Evolutionary conservation across 345 rosid species (phyloP), one percentile per base, ranked within the genome.

Genomic region (Lumnitzera racemosa): DNA sequence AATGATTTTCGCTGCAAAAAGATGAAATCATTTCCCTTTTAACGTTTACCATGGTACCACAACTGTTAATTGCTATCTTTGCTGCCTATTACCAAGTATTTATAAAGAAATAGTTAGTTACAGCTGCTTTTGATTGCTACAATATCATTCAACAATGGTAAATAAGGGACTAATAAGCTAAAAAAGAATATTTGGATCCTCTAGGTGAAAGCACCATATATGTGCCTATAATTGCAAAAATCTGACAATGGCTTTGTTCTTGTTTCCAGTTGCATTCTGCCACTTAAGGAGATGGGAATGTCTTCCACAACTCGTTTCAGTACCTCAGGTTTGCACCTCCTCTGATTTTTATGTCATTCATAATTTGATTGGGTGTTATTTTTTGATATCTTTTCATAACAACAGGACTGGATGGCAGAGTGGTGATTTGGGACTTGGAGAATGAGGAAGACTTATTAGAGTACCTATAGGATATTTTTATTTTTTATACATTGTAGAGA

Each of bases 381-480:
- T 47, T 50, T 27, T 46, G 1, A 11, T 48, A 7, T 52, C 55
- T 8, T 1, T 36, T 51, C n/a, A 7, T 36, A 4, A 66, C 71
- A 27, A 24, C 84, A 92, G 97, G 97, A 64, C 62, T 94, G 74
- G 99, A 94, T 57, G 96, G 97, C 53, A 94, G 81, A 78, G 74
- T 94, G 61, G 91, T 83, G 48, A 73, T 84, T 31, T 94, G 99
- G 99, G 85, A 88, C 73, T 59, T 90, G 77, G 86, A 79, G 83
- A 75, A 70, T 70, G 83, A 74, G 70, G 77, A 78, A 70, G 96
- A 85, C 60, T 74, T 92, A 55, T 61, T 61, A 41, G 68, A 59
- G 53, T 78, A 75, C 43, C 7, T 36, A 36, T 36, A 36, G 43
- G 43, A 36, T 36, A 36, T 36, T 36, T 36, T 2, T 3, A 6